Conservation (phyloP, 371 early-diverging fungal species). For the Mucor velutinosus region DNA sequence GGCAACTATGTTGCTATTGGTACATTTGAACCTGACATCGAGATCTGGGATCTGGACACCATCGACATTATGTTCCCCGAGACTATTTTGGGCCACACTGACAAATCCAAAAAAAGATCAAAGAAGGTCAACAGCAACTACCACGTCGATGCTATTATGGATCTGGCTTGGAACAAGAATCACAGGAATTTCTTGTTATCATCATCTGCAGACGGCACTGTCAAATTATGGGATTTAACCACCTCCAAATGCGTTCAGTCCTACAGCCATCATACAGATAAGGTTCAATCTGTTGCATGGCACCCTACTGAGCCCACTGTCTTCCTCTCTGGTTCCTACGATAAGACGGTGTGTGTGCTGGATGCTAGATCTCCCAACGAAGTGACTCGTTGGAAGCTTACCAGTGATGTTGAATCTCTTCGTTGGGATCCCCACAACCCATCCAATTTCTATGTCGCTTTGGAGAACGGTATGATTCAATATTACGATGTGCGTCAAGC, state of each 20-base stretch:
- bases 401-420: constrained; percentile 88
- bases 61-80: constrained; percentile 91
- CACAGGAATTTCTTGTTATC: constrained; percentile 87
- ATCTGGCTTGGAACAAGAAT: constrained; percentile 88
- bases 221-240: constrained; percentile 94
- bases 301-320: constrained; percentile 86
- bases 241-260: constrained; percentile 71
- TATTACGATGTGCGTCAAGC: constrained; percentile 83
- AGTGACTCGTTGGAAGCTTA: constrained; percentile 64
- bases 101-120: constrained; percentile 60
- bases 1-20: constrained; percentile 93
- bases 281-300: constrained; percentile 90
- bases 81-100: constrained; percentile 80
- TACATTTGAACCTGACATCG: constrained; percentile 95
- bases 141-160: constrained; percentile 94
- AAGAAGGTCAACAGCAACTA: constrained; percentile 71
- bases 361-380: constrained; percentile 84
- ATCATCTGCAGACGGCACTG: constrained; percentile 94
- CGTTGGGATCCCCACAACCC: constrained; percentile 88
- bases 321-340: constrained; percentile 88
- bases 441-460: constrained; percentile 75
- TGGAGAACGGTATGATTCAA: constrained; percentile 88
- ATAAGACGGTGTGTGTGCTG: constrained; percentile 79
- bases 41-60: constrained; percentile 96
- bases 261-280: constrained; percentile 85